phyloP scores from a whole-genome alignment of 2,329 filamentous ascomycete species.

The Metarhizium anisopliae region DNA sequence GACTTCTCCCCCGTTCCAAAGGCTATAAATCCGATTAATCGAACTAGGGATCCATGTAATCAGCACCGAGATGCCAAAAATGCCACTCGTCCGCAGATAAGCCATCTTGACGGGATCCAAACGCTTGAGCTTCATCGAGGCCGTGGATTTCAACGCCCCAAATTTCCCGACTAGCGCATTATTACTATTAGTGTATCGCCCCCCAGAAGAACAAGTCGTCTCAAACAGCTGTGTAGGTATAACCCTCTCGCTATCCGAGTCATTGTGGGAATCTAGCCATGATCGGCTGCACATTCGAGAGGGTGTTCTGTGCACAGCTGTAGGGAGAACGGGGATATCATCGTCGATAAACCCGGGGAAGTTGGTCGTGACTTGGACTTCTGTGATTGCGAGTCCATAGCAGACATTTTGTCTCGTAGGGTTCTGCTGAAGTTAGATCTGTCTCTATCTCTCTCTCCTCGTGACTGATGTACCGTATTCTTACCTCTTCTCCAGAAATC shows the following conservation, averaged over 20 bases:
- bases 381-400: constrained; percentile 40
- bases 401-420: constrained; percentile 20
- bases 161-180: constrained; percentile 14
- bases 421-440: constrained; percentile 16
- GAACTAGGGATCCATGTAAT: constrained; percentile 58
- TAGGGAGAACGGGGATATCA: constrained; percentile 7
- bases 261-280: constrained; percentile 13
- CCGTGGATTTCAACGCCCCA: constrained; percentile 16
- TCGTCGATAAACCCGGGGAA: constrained; percentile 9
- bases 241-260: constrained; percentile 7
- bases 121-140: constrained; percentile 21
- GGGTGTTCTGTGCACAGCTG: constrained; percentile 6
- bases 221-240: constrained; percentile 15
- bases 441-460: background rate
- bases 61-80: constrained; percentile 49
- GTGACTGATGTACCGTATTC: constrained; percentile 2
- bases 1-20: constrained; percentile 39
- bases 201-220: constrained; percentile 20
- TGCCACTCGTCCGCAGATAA: constrained; percentile 51
- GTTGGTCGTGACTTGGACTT: constrained; percentile 34
- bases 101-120: constrained; percentile 49
- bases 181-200: constrained; percentile 4
- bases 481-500: constrained; percentile 26
- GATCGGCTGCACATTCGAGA: constrained; percentile 10
- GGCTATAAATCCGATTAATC: constrained; percentile 62